A percentile compares a stretch with the other conserved stretches of the same genome.
Evolutionary conservation across 768 basidiomycete species (phyloP).

Genomic region (Boletus subcaerulescens): DNA sequence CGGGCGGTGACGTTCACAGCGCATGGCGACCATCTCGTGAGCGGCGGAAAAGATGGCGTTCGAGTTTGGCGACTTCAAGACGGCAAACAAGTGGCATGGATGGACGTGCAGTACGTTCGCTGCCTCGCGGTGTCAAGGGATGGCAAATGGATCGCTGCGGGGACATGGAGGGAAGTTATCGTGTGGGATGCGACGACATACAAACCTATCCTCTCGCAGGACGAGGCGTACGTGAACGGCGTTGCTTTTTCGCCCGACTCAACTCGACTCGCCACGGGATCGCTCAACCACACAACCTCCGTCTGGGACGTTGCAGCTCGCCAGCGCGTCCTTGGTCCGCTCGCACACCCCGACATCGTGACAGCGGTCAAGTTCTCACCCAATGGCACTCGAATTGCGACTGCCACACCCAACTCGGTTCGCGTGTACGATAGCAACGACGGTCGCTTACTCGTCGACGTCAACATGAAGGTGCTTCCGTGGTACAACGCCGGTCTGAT

Average conservation of each 20-base stretch:
- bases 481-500: background rate
- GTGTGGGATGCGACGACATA: conserved; percentile 1
- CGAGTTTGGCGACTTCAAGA: background rate
- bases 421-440: background rate
- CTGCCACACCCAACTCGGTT: background rate
- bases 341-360: background rate
- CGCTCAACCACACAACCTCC: background rate
- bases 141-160: conserved; percentile 2
- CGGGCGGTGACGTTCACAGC: background rate
- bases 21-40: background rate
- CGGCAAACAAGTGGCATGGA: background rate
- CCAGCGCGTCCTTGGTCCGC: background rate
- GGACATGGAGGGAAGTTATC: background rate
- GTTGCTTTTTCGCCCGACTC: conserved; percentile 9
- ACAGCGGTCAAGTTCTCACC: background rate
- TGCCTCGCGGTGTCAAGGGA: conserved; percentile 9
- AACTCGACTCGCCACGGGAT: background rate
- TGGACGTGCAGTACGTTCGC: background rate
- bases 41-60: background rate
- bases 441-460: background rate
- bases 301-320: background rate
- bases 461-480: background rate
- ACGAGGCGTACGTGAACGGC: background rate
- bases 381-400: conserved; percentile 3
- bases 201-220: background rate